Evolutionary conservation across 1,139 yeast genomes (phyloP), one percentile per base, ranked within the genome.

Genomic region (Sugiyamaella novakii): DNA sequence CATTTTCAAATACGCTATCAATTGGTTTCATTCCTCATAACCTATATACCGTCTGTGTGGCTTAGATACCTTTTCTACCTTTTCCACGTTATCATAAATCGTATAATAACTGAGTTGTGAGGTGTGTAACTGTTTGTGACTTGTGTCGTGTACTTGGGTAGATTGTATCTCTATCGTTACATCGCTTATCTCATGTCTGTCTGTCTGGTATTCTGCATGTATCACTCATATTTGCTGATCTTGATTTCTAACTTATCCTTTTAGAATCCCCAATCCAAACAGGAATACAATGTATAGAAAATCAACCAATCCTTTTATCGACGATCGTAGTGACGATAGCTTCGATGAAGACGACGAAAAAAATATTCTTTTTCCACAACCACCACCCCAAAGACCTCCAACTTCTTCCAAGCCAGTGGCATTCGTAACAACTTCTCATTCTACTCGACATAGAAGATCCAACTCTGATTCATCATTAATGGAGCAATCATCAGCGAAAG

Each of bases 251-350:
- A 41, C 38, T 29, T 22, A 33, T 22, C 43, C 39, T 25, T 24
- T 27, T 22, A 42, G 46, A 42, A 17, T 33, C 28, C 39, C 46
- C 5, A 42, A 42, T 43, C 51, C 54, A n/a, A 48, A 47, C 39
- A 39, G 50, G 46, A 46, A 31, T 50, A 43, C 53, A n/a, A 47
- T 51, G 37, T 38, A 43, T 29, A 48, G 63, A 36, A 54, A 54
- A 43, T 51, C 59, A 27, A 64, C 69, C 7, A 66, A 66, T 49
- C 70, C 70, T 33, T 66, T 66, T 57, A 54, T 67, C 35, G 62
- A 60, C 49, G 66, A 64, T 42, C 56, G 54, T 43, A 49, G 47
- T 22, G 53, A 49, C 12, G 52, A 43, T 37, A 47, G 52, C 39
- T 44, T 33, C 40, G 47, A 45, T 14, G 52, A 47, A 21, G 48